Evolutionary conservation across 345 rosid genomes (phyloP).

Genomic region (Arabis alpina): DNA sequence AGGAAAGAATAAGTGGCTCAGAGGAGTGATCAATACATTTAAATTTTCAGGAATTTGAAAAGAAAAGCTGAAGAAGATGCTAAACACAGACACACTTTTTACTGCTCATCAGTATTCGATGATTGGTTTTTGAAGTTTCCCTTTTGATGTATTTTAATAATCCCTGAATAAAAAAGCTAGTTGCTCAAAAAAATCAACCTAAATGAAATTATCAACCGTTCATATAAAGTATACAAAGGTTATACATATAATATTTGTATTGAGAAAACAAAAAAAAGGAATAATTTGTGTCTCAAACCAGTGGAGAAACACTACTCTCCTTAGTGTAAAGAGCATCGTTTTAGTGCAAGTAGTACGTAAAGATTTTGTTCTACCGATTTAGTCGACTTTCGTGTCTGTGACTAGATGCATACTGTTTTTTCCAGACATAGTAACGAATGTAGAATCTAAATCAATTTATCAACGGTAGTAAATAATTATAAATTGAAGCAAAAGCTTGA

Average conservation of each 20-base stretch:
- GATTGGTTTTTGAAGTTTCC: slow-evolving; percentile 38
- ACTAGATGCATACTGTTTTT: slow-evolving; percentile 7
- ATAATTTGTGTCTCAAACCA: slow-evolving; percentile 16
- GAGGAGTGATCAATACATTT: slow-evolving; percentile 40
- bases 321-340: neutral
- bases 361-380: slow-evolving; percentile 33
- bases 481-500: slow-evolving; percentile 22
- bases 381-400: slow-evolving; percentile 5
- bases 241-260: too few relatives aligned
- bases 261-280: neutral
- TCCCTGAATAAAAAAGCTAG: slow-evolving; percentile 22
- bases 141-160: slow-evolving; percentile 19
- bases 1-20: slow-evolving; percentile 28
- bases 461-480: slow-evolving; percentile 15
- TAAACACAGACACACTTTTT: slow-evolving; percentile 25
- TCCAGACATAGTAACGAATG: slow-evolving; percentile 18
- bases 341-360: slow-evolving; percentile 31
- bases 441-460: slow-evolving; percentile 19
- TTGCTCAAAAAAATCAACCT: slow-evolving; percentile 27
- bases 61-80: slow-evolving; percentile 44
- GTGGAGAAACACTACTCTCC: slow-evolving; percentile 28
- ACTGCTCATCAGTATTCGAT: slow-evolving; percentile 38
- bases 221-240: slow-evolving; percentile 1
- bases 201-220: slow-evolving; percentile 29
- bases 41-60: slow-evolving; percentile 2